Evolutionary conservation across 169 alveolate genomes (phyloP).

Genomic region (Eimeria praecox): DNA sequence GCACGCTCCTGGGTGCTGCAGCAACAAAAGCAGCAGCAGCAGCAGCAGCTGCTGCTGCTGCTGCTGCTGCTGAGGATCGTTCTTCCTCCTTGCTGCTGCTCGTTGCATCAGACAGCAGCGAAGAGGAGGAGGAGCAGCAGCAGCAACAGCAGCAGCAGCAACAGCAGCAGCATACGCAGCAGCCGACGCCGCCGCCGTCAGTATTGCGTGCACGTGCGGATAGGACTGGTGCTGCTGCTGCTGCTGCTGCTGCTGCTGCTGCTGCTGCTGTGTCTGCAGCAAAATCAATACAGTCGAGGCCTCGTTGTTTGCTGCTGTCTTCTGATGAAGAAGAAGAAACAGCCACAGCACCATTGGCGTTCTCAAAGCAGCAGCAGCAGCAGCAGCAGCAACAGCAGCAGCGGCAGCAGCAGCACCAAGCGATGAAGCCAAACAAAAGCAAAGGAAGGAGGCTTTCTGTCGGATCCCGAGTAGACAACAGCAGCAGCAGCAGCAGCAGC

Average conservation of each 20-base stretch:
- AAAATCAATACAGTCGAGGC: neutral
- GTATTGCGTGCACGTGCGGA: neutral
- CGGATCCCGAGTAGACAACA: constrained; percentile 1
- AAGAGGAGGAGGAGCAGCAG: constrained; percentile 48
- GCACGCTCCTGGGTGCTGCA: neutral
- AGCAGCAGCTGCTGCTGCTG: constrained; percentile 45
- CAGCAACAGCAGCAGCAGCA: constrained; percentile 19
- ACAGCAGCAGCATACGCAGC: neutral
- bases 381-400: constrained; percentile 53
- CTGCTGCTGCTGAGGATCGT: constrained; percentile 45
- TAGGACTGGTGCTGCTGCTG: constrained; percentile 1
- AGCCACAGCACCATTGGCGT: neutral
- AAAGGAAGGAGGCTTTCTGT: neutral
- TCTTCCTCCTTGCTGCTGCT: neutral
- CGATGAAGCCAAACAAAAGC: neutral
- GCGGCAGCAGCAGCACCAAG: constrained; percentile 14
- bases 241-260: constrained; percentile 71
- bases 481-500: constrained; percentile 31
- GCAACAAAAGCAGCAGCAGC: neutral
- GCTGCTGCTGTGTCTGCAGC: constrained; percentile 42
- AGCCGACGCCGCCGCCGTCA: neutral
- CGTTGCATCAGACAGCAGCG: constrained; percentile 36
- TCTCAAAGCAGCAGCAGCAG: constrained; percentile 48
- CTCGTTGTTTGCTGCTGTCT: constrained; percentile 69
- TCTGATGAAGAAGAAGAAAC: constrained; percentile 44